A percentile compares a stretch with the other conserved stretches of the same genome.
Evolutionary conservation across 2,329 filamentous ascomycete genomes (phyloP).

Genomic region (Aspergillus versicolor): DNA sequence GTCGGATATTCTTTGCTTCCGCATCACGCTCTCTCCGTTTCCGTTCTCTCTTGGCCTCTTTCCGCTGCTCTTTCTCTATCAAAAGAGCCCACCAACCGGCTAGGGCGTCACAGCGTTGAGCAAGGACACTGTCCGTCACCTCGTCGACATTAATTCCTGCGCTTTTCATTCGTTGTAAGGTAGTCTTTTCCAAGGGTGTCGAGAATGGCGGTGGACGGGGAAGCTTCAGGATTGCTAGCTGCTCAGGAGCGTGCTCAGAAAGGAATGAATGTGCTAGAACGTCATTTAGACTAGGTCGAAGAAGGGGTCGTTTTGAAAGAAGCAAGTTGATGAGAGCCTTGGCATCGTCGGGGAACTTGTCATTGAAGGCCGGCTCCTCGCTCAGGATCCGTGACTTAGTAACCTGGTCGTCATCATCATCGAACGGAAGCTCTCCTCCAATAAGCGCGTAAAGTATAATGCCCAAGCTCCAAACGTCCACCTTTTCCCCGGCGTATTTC

Average conservation of each 20-base stretch:
- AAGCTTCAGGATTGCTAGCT: conserved; percentile 83
- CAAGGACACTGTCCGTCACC: conserved; percentile 89
- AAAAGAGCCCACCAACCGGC: conserved; percentile 96
- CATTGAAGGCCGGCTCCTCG: conserved; percentile 82
- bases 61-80: conserved; percentile 90
- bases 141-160: conserved; percentile 92
- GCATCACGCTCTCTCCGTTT: conserved; percentile 83
- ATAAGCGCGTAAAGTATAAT: conserved; percentile 85
- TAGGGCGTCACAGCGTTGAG: conserved; percentile 83
- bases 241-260: conserved; percentile 78
- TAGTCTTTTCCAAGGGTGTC: conserved; percentile 84
- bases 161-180: conserved; percentile 85
- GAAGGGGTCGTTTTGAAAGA: conserved; percentile 85
- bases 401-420: conserved; percentile 87
- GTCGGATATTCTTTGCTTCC: conserved; percentile 74
- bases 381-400: conserved; percentile 83
- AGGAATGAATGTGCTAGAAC: conserved; percentile 88
- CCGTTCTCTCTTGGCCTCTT: conserved; percentile 73
- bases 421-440: conserved; percentile 82
- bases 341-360: conserved; percentile 74
- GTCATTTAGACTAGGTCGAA: conserved; percentile 78
- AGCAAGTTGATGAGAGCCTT: conserved; percentile 72
- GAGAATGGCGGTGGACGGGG: conserved; percentile 80
- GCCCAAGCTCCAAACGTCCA: conserved; percentile 96
- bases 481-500: conserved; percentile 96